Evolutionary conservation across 495 filamentous ascomycete species (phyloP), one percentile per base, ranked within the genome.

Genomic region (Tuber melanosporum): DNA sequence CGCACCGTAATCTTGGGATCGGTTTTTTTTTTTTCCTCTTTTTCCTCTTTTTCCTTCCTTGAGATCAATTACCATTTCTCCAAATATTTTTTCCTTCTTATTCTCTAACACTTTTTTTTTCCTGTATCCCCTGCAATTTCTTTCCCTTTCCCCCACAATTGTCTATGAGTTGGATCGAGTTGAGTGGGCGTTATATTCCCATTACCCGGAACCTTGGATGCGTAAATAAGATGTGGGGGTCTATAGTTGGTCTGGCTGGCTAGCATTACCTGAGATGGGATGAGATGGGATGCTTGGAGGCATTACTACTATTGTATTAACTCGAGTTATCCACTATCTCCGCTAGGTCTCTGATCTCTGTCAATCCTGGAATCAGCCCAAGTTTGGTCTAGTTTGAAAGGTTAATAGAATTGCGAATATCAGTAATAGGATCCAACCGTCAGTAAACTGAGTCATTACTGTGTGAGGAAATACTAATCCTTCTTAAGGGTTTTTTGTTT

Each of bases 21-120:
- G 12, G 46, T 71, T 52, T 20, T 72, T 75, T 42, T 19, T 72
- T 72, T 52, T 74, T 80, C 32, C 32, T 0, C 66, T 80, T 79
- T 0, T 73, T 49, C 75, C 66, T 76, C 73, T 47, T 45, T 36
- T 52, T 32, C 19, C 44, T 52, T 73, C 47, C 57, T 76, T 79
- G 12, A 49, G 26, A 32, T 32, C 57, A 15, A 66, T 66, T 6
- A 14, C 10, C 32, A 12, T 19, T 36, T 36, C 57, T 15, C 32
- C 15, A 66, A 66, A 66, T 36, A 36, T 15, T 66, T 66, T 66
- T 36, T 7, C 57, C 32, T 32, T 32, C 14, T 3, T 36, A 36
- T 5, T 15, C 14, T 36, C 32, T 32, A 36, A 12, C 32, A 36
- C 2, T 5, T 14, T 17, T 66, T 66, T 66, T 66, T 66, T 15